Percentiles rank a stretch among this genome's conserved stretches.
phyloP scores from a whole-genome alignment of 2,329 filamentous ascomycete genomes.

The Colletotrichum cereale region DNA sequence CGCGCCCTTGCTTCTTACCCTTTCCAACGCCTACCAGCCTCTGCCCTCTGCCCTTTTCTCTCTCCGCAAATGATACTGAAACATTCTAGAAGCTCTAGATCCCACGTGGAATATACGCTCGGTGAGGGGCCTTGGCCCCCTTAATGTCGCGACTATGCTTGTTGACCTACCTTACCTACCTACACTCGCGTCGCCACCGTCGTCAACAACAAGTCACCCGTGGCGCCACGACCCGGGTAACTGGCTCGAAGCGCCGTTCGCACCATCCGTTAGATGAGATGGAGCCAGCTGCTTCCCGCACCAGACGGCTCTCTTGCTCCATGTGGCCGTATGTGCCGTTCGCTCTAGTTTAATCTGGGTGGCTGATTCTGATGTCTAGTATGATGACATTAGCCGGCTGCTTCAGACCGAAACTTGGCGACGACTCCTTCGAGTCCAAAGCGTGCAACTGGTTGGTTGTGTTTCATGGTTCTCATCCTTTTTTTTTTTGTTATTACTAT shows the following conservation, averaged over 20 bases:
- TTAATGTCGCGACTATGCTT: background rate
- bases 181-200: conserved; percentile 12
- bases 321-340: background rate
- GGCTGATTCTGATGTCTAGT: background rate
- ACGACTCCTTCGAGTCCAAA: background rate
- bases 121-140: background rate
- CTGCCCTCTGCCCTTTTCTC: background rate
- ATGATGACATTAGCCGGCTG: background rate
- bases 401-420: conserved; percentile 12
- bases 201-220: background rate
- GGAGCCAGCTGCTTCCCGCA: background rate
- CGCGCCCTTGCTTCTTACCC: background rate
- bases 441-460: background rate
- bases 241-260: background rate
- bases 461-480: background rate
- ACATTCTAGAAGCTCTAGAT: conserved; percentile 34
- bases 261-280: background rate
- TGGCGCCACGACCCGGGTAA: background rate
- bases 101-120: conserved; percentile 24
- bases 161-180: no score
- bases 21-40: background rate
- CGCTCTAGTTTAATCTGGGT: background rate
- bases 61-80: conserved; percentile 20
- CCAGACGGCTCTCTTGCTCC: background rate
- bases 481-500: background rate